Percentiles rank a stretch among this genome's conserved stretches.
phyloP scores from a whole-genome alignment of 106 monocot species.

The Dactylorhiza incarnata region DNA sequence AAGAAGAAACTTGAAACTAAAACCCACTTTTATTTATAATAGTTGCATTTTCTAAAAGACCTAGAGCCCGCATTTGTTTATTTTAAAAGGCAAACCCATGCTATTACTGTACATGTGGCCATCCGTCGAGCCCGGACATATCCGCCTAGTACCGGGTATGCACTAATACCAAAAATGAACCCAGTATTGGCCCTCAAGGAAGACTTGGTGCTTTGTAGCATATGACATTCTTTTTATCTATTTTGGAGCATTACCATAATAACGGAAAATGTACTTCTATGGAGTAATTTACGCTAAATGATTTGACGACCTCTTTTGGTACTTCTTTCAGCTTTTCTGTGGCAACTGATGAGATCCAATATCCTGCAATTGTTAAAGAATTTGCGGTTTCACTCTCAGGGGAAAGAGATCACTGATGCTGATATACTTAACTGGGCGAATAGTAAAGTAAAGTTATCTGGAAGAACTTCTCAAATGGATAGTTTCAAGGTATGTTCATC shows the following conservation, averaged over 20 bases:
- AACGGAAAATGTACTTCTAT: neutral
- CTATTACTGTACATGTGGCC: no score
- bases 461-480: constrained; percentile 68
- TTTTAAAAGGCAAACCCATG: no score
- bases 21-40: no score
- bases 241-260: neutral
- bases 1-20: no score
- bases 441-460: constrained; percentile 57
- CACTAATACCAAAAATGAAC: no score
- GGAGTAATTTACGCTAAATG: neutral
- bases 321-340: constrained; percentile 66
- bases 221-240: no score
- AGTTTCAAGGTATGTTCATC: constrained; percentile 68
- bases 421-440: constrained; percentile 95
- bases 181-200: no score
- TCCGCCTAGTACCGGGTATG: no score
- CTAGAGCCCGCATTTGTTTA: no score
- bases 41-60: no score
- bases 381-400: constrained; percentile 73
- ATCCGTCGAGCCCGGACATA: no score
- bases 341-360: constrained; percentile 96
- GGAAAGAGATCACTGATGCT: constrained; percentile 84
- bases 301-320: neutral
- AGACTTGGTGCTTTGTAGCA: no score
- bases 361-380: constrained; percentile 92